Evolutionary conservation across 2,329 filamentous ascomycete species (phyloP), one percentile per base, ranked within the genome.

Genomic region (Sporothrix dimorphospora): DNA sequence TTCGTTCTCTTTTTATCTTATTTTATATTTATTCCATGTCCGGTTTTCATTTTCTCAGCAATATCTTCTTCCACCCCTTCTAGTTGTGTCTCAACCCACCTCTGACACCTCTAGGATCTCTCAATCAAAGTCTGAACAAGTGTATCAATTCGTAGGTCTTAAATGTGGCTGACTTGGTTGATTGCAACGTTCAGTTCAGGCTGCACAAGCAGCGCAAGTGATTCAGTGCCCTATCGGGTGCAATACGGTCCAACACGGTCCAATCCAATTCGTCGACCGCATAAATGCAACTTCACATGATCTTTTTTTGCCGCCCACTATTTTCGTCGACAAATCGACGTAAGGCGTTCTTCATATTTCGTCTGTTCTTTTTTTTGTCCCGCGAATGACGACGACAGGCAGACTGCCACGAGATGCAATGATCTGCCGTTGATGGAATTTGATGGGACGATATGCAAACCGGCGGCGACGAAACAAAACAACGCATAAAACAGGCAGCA

Each of bases 251-350:
- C 4, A 45, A 27, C n/a, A 21, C 38, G 11, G 59, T 65, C 59
- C 59, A 65, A 42, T 65, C 38, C 11, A 45, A 42, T 65, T n/a
- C 8, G 59, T 40, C 38, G n/a, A 55, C 66, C 66, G 66, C 66
- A 69, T 59, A 57, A 42, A 57, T 59, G 51, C 51, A 69, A 57
- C 67, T 69, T 16, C 67, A 69, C 67, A 69, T 69, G 67, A 69
- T 47, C 21, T 19, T 1, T 34, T 45, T 49, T 16, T 49, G 24
- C 45, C 45, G 24, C 24, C 24, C n/a, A n/a, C n/a, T n/a, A n/a
- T n/a, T n/a, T n/a, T n/a, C n/a, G n/a, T n/a, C n/a, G n/a, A n/a
- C n/a, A n/a, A n/a, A n/a, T n/a, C n/a, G n/a, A n/a, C n/a, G n/a
- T n/a, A n/a, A 30, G 16, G 21, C 19, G 7, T 24, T 4, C 8